phyloP scores from a whole-genome alignment of 768 basidiomycete species.

The Suillus subluteus region DNA sequence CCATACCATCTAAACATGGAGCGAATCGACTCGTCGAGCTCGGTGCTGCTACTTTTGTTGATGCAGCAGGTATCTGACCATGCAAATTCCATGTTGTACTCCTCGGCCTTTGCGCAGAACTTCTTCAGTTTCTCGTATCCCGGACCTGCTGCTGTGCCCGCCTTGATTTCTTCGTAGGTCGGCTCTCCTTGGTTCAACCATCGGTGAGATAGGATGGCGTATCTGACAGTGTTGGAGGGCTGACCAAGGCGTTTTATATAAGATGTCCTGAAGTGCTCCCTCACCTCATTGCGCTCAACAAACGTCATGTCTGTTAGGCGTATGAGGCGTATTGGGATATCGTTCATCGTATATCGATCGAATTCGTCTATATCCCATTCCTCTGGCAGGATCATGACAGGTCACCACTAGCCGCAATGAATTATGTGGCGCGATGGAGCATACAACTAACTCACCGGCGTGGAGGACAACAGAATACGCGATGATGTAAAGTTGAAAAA shows the following conservation, averaged over 20 bases:
- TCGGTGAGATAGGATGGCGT: conserved; percentile 15
- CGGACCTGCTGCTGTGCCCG: background rate
- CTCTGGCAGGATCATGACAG: background rate
- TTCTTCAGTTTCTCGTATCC: conserved; percentile 3
- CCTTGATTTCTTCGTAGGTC: conserved; percentile 7
- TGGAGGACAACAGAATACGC: background rate
- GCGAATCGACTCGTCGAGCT: conserved; percentile 3
- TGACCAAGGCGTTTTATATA: background rate
- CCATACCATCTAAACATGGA: conserved; percentile 9
- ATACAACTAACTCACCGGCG: background rate
- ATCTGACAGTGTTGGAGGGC: background rate
- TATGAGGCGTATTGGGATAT: background rate
- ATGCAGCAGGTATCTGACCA: conserved; percentile 5
- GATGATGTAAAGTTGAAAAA: background rate
- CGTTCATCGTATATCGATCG: background rate
- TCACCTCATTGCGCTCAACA: conserved; percentile 5
- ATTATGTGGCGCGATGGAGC: background rate
- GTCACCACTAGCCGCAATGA: background rate
- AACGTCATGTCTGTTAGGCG: background rate
- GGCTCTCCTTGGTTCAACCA: conserved; percentile 11
- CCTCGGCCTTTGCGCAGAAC: background rate
- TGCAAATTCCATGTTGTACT: background rate
- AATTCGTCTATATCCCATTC: background rate
- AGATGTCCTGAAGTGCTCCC: background rate
- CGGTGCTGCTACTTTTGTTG: background rate